These are phyloP conservation scores for Metschnikowia kofuensis DNA, from an alignment of 805 yeast genomes.

Conservation along the genomic window DNA sequence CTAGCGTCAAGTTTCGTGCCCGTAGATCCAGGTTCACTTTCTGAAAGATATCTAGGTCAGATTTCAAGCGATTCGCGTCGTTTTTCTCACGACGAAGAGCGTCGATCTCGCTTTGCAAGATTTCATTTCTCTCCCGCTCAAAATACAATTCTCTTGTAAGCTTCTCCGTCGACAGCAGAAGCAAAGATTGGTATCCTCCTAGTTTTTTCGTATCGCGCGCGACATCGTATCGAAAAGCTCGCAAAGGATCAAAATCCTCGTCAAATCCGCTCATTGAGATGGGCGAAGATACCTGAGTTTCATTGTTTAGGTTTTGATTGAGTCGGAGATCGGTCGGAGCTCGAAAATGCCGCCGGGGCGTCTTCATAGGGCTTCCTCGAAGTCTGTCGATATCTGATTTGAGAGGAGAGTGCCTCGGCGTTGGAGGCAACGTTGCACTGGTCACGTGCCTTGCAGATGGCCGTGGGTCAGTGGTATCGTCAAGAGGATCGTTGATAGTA, in stretches of 20 bases:
- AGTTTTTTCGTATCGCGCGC: constrained; percentile 20
- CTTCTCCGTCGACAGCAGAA: constrained; percentile 28
- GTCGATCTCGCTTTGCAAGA: constrained; percentile 7
- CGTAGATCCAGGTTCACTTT: constrained; percentile 1
- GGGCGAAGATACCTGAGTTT: constrained; percentile 1
- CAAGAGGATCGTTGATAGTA: constrained; percentile 7
- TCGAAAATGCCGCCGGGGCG: constrained; percentile 7
- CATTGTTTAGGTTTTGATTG: not conserved
- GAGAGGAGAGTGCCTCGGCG: constrained; percentile 9
- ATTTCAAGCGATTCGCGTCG: constrained; percentile 3
- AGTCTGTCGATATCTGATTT: constrained; percentile 11
- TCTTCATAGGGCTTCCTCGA: constrained; percentile 15
- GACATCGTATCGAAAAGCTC: not conserved
- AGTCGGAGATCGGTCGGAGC: not conserved
- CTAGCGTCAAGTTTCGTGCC: constrained; percentile 5
- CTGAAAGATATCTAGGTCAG: constrained; percentile 10
- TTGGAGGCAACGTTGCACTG: constrained; percentile 8
- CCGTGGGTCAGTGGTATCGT: not conserved
- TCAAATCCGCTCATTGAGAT: not conserved
- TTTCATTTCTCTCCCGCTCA: constrained; percentile 1
- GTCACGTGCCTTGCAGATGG: not conserved
- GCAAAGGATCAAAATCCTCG: constrained; percentile 1
- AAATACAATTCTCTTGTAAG: constrained; percentile 19
- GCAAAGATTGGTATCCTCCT: constrained; percentile 26
- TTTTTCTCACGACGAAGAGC: not conserved